A percentile compares a stretch with the other conserved stretches of the same genome.
These are phyloP conservation scores for Exophiala aquamarina DNA, from an alignment of 2,329 filamentous ascomycete species.

Conservation along the genomic window DNA sequence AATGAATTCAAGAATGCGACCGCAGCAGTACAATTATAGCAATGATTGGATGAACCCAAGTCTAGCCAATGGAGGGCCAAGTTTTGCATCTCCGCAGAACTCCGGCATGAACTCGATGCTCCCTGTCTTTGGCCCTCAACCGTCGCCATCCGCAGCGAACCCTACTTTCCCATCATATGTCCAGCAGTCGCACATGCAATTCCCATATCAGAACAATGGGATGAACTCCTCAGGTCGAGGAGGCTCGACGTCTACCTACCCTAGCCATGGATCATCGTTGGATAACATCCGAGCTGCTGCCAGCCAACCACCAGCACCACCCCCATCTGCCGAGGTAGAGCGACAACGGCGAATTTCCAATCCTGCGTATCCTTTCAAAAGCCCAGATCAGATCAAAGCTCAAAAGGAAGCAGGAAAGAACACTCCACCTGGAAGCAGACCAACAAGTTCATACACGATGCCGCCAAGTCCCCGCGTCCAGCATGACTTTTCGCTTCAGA, in stretches of 20 bases:
- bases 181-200: constrained; percentile 22
- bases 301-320: constrained; percentile 25
- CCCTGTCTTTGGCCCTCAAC: constrained; percentile 10
- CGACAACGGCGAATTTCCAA: constrained; percentile 27
- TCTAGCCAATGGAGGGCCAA: constrained; percentile 4
- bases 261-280: constrained; percentile 14
- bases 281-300: constrained; percentile 25
- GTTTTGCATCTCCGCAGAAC: constrained; percentile 10
- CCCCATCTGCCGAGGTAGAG: constrained; percentile 26
- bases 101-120: constrained; percentile 17
- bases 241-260: constrained; percentile 4
- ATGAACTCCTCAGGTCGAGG: constrained; percentile 2
- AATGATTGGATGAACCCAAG: constrained; percentile 27
- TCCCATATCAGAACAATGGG: constrained; percentile 11
- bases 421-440: constrained; percentile 26
- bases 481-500: constrained; percentile 17
- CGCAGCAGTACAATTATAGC: constrained; percentile 23
- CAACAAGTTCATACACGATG: constrained; percentile 27
- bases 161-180: constrained; percentile 18
- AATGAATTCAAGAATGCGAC: constrained; percentile 16
- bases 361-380: constrained; percentile 30
- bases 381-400: constrained; percentile 29
- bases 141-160: constrained; percentile 3
- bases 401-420: constrained; percentile 28
- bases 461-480: constrained; percentile 24